Base-by-base conservation (phyloP, 176 grass and related monocot genomes). In the Aegilops speltoides region DNA sequence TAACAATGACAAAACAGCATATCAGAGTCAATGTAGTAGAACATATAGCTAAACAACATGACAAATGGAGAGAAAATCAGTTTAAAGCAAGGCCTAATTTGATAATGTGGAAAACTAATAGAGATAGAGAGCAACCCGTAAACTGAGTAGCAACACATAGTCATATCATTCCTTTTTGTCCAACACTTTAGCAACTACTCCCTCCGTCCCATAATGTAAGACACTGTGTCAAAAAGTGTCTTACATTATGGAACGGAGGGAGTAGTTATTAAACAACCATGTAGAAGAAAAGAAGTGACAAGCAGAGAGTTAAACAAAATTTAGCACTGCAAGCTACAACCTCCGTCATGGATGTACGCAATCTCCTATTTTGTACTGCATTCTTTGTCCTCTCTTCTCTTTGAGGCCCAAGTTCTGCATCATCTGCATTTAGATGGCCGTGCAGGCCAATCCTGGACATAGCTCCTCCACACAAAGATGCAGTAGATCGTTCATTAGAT, bases 331-430 rank as follows among this genome's bases (percentile, higher is more conserved):
- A 83, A 92, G 76, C 70, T 33, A 65, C 79, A 87, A 89, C 88
- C 83, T 94, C 93, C 26, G 75, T 25, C 77, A 95, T 90, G 41
- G 91, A 85, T 88, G 89, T 90, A 12, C 93, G 93, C 43, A 91
- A 74, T 79, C 89, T 88, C 80, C 91, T 93, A 83, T 93, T 98
- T 36, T 86, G 89, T 85, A 78, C 84, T 45, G 77, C 29, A 88
- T 82, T 89, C 63, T 92, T 98, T 72, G 83, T 78, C 73, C 93
- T 92, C 61, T 89, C 89, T 80, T 98, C 95, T 77, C 90, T 98
- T 8, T 76, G 89, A 73, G 89, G 52, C 32, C 89, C 95, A 82
- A 87, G 61, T 75, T 97, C 95, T 20, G 85, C 48, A 80, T 90
- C 87, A 80, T 89, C 81, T 68, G 83, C 81, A 95, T 89, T 90